Base-by-base conservation (phyloP, 345 rosid genomes). In the Citrus sinensis region DNA sequence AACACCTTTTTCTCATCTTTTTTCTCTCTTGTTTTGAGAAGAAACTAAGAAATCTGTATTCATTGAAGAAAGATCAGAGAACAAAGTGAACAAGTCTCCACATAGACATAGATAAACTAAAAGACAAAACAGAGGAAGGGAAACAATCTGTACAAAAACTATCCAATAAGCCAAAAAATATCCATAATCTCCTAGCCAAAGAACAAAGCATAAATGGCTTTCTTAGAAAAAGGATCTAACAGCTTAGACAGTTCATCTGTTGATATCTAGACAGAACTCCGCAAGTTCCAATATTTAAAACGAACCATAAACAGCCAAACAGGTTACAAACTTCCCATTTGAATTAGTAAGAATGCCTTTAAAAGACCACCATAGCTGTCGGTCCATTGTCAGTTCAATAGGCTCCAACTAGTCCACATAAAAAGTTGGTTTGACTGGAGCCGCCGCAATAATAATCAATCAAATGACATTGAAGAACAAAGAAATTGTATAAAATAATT, bases 401-500 rank as follows among this genome's bases (percentile, higher is more conserved):
- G 61, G 19, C 71, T 24, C 67, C 54, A 66, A 76, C 37, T 35
- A 67, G 29, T 49, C 20, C 24, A 65, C 54, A 55, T 58, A 30
- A 49, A 22, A 51, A 25, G 63, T 17, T 32, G 55, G 24, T 79
- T 55, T 24, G 22, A 27, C 16, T 14, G 42, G 64, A 78, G 74
- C 49, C 29, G 56, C 74, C 13, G 2, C 46, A 62, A 67, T 67
- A 70, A 40, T 71, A 16, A 62, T 49, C 74, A 77, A 5, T 69
- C 82, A 77, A 70, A 71, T 64, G 6, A 20, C 16, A 55, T 1
- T 10, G 24, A 1, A 51, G 59, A 13, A 39, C 32, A 76, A 77
- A 73, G 46, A 64, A 67, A 39, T 63, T 67, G 32, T 29, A 78
- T 64, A 60, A 6, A 71, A 70, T 61, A 63, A 70, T 54, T 69